Evolutionary conservation across 805 yeast species (phyloP).

Genomic region (Candida caryicola): DNA sequence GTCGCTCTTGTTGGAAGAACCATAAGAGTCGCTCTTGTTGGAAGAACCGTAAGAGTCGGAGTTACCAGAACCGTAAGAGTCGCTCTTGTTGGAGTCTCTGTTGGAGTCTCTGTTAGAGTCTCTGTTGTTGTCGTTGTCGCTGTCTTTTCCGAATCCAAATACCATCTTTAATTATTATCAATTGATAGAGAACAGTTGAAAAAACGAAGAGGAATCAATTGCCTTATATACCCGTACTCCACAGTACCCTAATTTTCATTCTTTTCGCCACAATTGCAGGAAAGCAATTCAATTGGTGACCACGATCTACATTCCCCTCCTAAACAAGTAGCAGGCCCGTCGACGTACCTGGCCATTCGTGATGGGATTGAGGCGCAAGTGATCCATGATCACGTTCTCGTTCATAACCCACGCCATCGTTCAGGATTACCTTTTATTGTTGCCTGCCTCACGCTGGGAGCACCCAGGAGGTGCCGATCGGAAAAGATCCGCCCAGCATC

Average conservation of each 20-base stretch:
- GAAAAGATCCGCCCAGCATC: no score
- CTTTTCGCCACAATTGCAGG: not conserved
- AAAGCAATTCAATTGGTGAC: not conserved
- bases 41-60: constrained; percentile 22
- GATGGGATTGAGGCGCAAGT: no score
- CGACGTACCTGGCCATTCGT: no score
- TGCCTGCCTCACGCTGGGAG: no score
- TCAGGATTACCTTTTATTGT: no score
- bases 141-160: constrained; percentile 32
- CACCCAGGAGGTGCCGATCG: no score
- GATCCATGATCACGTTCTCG: no score
- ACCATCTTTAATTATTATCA: constrained; percentile 21
- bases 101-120: constrained; percentile 8
- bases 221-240: not conserved
- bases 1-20: constrained; percentile 16
- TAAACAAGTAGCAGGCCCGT: no score
- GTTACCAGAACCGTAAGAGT: constrained; percentile 16
- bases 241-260: no score
- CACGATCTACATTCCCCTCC: not conserved
- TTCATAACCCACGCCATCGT: no score
- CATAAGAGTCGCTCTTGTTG: constrained; percentile 16
- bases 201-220: not conserved
- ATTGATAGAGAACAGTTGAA: not conserved
- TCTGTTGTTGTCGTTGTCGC: constrained; percentile 18
- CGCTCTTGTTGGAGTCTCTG: constrained; percentile 10